A percentile compares a stretch with the other conserved stretches of the same genome.
These are phyloP conservation scores for Alternaria longipes DNA, from an alignment of 2,329 filamentous ascomycete species.

Conservation along the genomic window DNA sequence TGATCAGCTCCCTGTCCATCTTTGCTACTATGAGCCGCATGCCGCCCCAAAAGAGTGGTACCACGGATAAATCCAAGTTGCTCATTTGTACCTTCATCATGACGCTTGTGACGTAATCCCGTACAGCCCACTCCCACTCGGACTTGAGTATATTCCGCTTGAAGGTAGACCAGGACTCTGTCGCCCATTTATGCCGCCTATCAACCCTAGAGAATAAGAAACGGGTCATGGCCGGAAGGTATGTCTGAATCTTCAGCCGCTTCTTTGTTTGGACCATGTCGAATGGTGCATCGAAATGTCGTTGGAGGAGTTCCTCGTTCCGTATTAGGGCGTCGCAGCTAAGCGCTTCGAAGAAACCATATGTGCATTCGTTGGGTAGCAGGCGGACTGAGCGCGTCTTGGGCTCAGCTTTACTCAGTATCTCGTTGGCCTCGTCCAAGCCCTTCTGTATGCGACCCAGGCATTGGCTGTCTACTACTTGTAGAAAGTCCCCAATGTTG, in stretches of 20 bases:
- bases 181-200: constrained; percentile 72
- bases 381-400: constrained; percentile 61
- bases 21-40: constrained; percentile 77
- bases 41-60: constrained; percentile 82
- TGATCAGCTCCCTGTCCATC: constrained; percentile 77
- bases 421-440: constrained; percentile 53
- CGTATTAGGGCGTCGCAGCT: constrained; percentile 82
- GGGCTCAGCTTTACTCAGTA: constrained; percentile 57
- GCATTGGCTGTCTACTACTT: constrained; percentile 57
- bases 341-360: constrained; percentile 86
- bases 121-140: constrained; percentile 89
- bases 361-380: constrained; percentile 69
- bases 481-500: constrained; percentile 56
- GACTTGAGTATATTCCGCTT: constrained; percentile 70
- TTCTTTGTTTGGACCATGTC: constrained; percentile 79
- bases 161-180: constrained; percentile 72
- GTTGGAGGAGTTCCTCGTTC: constrained; percentile 61
- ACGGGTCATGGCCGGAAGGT: constrained; percentile 80
- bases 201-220: constrained; percentile 82
- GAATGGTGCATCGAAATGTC: constrained; percentile 84
- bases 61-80: constrained; percentile 61
- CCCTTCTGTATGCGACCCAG: constrained; percentile 55
- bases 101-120: constrained; percentile 73
- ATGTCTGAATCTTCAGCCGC: constrained; percentile 78
- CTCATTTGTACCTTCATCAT: constrained; percentile 69